phyloP scores from a whole-genome alignment of 257 asterid genomes.

The Nicotiana undulata region DNA sequence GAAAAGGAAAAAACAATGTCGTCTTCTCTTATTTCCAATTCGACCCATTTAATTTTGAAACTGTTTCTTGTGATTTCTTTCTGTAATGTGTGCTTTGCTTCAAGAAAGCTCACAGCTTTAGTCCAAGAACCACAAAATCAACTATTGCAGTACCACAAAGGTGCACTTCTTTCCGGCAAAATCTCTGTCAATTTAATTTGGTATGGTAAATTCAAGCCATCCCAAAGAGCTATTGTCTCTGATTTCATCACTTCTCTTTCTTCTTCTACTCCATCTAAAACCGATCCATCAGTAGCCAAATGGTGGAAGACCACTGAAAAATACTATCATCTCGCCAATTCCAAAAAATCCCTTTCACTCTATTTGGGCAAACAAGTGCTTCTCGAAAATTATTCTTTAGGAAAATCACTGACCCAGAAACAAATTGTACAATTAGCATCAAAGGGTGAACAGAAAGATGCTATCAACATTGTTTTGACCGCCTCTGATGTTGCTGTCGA shows the following conservation, averaged over 20 bases:
- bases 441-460: conserved; percentile 31
- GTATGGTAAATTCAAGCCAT: conserved; percentile 22
- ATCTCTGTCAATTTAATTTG: conserved; percentile 10
- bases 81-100: background rate
- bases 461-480: conserved; percentile 44
- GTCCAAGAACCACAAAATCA: conserved; percentile 9
- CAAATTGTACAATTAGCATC: conserved; percentile 34
- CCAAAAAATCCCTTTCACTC: conserved; percentile 24
- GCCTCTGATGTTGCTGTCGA: conserved; percentile 45
- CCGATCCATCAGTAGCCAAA: conserved; percentile 28
- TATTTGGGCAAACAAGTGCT: conserved; percentile 24
- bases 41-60: background rate
- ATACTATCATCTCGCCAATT: conserved; percentile 21
- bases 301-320: conserved; percentile 44
- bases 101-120: background rate
- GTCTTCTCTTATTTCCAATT: background rate
- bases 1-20: background rate
- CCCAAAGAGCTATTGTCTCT: conserved; percentile 11
- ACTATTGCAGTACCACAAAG: conserved; percentile 26
- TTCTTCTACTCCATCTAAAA: background rate
- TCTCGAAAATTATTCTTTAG: conserved; percentile 30
- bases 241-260: conserved; percentile 40
- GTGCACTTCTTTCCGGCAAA: conserved; percentile 17
- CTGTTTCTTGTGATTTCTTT: background rate
- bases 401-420: conserved; percentile 30